A percentile compares a stretch with the other conserved stretches of the same genome.
Evolutionary conservation across 2,329 filamentous ascomycete species (phyloP).

Genomic region (Neonectria sp.): DNA sequence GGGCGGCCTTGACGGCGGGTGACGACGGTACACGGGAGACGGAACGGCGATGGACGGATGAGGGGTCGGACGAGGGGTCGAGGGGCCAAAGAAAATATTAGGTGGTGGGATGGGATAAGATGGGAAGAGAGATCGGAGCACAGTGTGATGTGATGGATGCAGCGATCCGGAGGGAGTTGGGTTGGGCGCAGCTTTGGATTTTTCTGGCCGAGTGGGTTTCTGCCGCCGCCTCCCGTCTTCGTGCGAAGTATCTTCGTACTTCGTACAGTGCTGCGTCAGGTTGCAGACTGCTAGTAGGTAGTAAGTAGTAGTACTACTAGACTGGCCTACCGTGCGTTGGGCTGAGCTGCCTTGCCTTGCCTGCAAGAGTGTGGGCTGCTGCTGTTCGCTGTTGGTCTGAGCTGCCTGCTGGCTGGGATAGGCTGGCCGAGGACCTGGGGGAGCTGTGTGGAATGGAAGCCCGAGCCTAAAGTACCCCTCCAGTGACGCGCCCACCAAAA

Average conservation of each 20-base stretch:
- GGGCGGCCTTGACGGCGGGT: slow-evolving; percentile 12
- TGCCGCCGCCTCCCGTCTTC: background rate
- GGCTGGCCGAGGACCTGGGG: background rate
- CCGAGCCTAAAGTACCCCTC: slow-evolving; percentile 1
- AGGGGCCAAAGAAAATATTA: background rate
- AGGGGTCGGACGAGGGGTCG: slow-evolving; percentile 22
- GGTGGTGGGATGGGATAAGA: slow-evolving; percentile 21
- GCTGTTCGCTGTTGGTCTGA: background rate
- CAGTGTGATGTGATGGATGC: slow-evolving; percentile 15
- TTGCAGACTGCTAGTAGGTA: background rate
- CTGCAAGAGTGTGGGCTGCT: background rate
- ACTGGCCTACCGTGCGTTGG: background rate
- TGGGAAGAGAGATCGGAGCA: slow-evolving; percentile 17
- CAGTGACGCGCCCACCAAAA: background rate
- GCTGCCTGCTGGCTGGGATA: background rate
- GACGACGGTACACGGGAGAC: slow-evolving; percentile 19
- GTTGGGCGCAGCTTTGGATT: background rate
- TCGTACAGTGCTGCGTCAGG: slow-evolving; percentile 5
- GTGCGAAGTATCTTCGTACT: background rate
- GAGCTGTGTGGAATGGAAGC: background rate
- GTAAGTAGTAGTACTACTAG: no score
- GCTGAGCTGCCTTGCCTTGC: slow-evolving; percentile 11
- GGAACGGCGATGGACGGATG: slow-evolving; percentile 19
- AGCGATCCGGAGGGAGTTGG: slow-evolving; percentile 20
- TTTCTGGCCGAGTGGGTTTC: slow-evolving; percentile 12